Conservation (phyloP, 2,329 filamentous ascomycete genomes). For the Hysterium pulicare region DNA sequence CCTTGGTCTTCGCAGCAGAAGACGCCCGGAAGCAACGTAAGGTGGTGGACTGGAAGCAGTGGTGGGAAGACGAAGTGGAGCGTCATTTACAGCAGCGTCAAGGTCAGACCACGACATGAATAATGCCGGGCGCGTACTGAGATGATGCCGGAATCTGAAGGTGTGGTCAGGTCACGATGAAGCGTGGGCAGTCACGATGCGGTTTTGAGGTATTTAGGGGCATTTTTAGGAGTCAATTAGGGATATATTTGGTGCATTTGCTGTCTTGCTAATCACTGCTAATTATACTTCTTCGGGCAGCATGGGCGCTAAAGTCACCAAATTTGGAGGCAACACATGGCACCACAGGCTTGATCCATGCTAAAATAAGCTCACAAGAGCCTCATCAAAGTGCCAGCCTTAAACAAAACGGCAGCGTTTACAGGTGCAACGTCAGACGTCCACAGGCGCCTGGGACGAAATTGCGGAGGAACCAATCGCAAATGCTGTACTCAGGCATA, state of each 20-base stretch:
- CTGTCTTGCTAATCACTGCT: constrained; percentile 12
- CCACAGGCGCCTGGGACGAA: constrained; percentile 30
- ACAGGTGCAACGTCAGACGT: constrained; percentile 23
- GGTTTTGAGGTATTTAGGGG: constrained; percentile 28
- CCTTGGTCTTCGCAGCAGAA: constrained; percentile 90
- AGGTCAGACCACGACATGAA: constrained; percentile 3
- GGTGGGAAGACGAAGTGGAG: constrained; percentile 65
- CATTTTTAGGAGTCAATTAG: constrained; percentile 19
- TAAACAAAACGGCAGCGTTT: constrained; percentile 24
- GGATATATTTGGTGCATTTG: constrained; percentile 30
- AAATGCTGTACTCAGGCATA: constrained; percentile 7
- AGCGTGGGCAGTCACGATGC: constrained; percentile 18
- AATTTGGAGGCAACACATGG: constrained; percentile 21
- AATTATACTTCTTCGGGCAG: constrained; percentile 15
- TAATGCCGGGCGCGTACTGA: constrained; percentile 26
- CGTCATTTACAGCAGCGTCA: constrained; percentile 23
- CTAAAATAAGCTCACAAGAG: constrained; percentile 13
- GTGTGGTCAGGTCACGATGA: constrained; percentile 8
- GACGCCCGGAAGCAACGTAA: constrained; percentile 69
- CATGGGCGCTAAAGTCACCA: constrained; percentile 28
- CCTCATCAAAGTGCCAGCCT: constrained; percentile 9
- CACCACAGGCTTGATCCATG: constrained; percentile 30
- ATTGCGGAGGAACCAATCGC: constrained; percentile 20
- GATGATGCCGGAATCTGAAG: constrained; percentile 2
- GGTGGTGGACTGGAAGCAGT: constrained; percentile 71